Evolutionary conservation across 352 stramenopile species (phyloP), one percentile per base, ranked within the genome.

Genomic region (Elongisporangium prolatum): DNA sequence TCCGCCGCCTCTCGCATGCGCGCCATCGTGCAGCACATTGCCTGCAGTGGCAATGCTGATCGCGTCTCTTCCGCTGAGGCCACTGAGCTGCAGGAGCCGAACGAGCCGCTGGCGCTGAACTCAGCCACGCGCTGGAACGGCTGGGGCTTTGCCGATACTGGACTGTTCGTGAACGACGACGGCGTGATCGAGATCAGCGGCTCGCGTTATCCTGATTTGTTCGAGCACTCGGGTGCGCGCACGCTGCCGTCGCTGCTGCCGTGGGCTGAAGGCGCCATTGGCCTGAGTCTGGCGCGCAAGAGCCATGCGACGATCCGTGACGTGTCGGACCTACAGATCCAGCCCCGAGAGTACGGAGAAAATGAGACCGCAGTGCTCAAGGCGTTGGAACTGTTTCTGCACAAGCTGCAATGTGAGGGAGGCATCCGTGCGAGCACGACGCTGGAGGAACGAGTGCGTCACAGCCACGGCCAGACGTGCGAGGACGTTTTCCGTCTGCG

Each of bases 121-220:
- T 57, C 71, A 25, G 59, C 65, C 56, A 86, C 75, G 17, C 78
- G 79, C 56, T 91, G 81, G 81, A 86, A 89, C 57, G 81, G 81
- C 50, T 91, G 81, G 81, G 81, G 81, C 21, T 91, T 75, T 67
- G 64, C 67, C 17, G 81, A 91, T 70, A 91, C 81, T 49, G 76
- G 78, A 51, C 71, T 91, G 25, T 88, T 86, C 52, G 54, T 91
- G 6, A 91, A 91, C 59, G 55, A 56, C 4, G 38, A 77, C 21
- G 69, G 74, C 49, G 63, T 77, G 11, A 76, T 91, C 47, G 81
- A 89, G 56, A 77, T 91, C 57, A 74, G 71, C 0, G 82, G 82
- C 34, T 60, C 61, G 44, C 77, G 82, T 20, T 91, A 91, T 52
- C 63, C 59, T 48, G 71, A 86, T 56, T 68, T 91, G n/a, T 91